Percentiles rank a stretch among this genome's conserved stretches.
phyloP scores from a whole-genome alignment of 176 grass and related monocot species.

The Alloteropsis semialata region DNA sequence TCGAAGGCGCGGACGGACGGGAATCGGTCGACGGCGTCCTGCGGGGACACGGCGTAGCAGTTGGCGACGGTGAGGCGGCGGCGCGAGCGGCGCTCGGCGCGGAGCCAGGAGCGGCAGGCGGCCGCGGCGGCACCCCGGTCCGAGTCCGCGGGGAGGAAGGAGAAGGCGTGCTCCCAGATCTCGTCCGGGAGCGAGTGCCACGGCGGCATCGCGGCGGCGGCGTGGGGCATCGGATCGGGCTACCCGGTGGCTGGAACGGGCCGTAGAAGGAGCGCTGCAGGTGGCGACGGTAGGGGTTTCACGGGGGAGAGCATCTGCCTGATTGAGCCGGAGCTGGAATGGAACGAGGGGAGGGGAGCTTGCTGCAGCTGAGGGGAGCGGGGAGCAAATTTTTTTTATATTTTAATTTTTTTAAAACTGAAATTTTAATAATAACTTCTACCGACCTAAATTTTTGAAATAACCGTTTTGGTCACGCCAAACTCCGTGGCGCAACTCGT shows the following conservation, averaged over 20 bases:
- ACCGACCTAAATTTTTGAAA: too few species aligned
- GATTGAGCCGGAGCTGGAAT: neutral
- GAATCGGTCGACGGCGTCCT: constrained; percentile 44
- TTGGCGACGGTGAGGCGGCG: constrained; percentile 54
- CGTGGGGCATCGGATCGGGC: constrained; percentile 35
- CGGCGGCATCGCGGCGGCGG: constrained; percentile 32
- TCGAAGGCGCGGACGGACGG: constrained; percentile 44
- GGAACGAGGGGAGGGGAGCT: constrained; percentile 8
- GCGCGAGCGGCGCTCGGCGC: constrained; percentile 56
- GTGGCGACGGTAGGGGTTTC: constrained; percentile 25
- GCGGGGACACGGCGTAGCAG: constrained; percentile 65
- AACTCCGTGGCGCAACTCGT: too few species aligned
- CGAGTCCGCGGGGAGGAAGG: constrained; percentile 52
- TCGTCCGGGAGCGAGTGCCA: constrained; percentile 62
- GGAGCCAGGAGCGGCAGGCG: constrained; percentile 41
- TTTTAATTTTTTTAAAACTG: too few species aligned
- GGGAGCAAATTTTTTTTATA: too few species aligned
- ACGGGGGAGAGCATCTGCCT: constrained; percentile 32
- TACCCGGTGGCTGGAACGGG: constrained; percentile 8
- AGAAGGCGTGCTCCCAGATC: constrained; percentile 69
- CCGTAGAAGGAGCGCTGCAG: neutral
- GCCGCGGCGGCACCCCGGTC: constrained; percentile 51
- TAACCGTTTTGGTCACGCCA: too few species aligned
- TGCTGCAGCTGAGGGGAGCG: neutral
- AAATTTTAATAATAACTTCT: too few species aligned